Percentiles rank a stretch among this genome's conserved stretches.
phyloP scores from a whole-genome alignment of 75 land plant genomes.

The Picea glauca region DNA sequence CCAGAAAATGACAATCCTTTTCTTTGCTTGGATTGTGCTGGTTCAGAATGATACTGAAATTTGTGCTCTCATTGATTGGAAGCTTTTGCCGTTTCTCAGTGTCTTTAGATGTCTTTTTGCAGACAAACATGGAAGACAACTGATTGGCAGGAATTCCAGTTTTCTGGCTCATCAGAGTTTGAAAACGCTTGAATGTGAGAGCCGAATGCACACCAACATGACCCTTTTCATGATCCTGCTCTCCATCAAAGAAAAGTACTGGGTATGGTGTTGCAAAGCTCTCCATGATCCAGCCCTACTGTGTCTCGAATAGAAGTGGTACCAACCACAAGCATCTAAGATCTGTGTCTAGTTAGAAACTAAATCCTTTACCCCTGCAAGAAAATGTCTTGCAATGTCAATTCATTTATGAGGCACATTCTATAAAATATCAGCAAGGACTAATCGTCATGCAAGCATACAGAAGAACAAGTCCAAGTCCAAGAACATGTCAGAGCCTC shows the following conservation, averaged over 20 bases:
- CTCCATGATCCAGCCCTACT: slow-evolving; percentile 10
- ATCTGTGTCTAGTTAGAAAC: no score
- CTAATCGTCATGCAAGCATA: no score
- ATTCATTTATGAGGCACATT: no score
- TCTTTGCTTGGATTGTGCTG: slow-evolving; percentile 61
- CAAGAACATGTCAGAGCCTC: no score
- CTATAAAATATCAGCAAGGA: no score
- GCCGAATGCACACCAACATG: slow-evolving; percentile 51
- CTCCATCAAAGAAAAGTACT: slow-evolving; percentile 80
- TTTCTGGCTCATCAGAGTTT: slow-evolving; percentile 46
- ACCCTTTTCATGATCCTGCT: slow-evolving; percentile 61
- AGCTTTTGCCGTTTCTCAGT: slow-evolving; percentile 36
- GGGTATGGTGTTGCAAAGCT: slow-evolving; percentile 54
- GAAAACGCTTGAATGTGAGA: slow-evolving; percentile 61
- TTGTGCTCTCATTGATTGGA: slow-evolving; percentile 64
- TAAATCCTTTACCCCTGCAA: no score
- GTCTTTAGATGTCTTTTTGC: slow-evolving; percentile 22
- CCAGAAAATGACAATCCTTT: slow-evolving; percentile 59
- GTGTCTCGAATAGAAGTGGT: no score
- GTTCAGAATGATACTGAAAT: slow-evolving; percentile 56
- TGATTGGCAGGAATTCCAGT: slow-evolving; percentile 75
- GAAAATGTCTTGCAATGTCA: no score
- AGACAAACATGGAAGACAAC: slow-evolving; percentile 59
- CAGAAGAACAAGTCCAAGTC: no score
- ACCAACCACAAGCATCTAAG: no score